phyloP scores from a whole-genome alignment of 2,329 filamentous ascomycete genomes.

The Dothiorella sarmentorum region DNA sequence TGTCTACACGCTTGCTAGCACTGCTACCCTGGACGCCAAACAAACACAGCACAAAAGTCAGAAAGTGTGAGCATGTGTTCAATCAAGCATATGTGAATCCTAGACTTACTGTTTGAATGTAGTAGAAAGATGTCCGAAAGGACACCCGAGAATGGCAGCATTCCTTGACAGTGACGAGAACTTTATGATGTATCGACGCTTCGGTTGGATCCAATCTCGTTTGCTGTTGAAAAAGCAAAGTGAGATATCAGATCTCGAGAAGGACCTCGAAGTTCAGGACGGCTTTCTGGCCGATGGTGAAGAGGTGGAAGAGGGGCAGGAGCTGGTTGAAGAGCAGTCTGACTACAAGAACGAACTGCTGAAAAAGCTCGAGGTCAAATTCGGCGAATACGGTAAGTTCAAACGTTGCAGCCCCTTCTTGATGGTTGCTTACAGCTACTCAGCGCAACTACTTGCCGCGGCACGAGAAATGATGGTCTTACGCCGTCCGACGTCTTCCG shows the following conservation, averaged over 20 bases:
- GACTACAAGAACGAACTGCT: neutral
- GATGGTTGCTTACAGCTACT: neutral
- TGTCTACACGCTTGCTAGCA: neutral
- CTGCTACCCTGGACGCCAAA: neutral
- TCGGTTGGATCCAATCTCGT: conserved; percentile 41
- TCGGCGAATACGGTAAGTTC: neutral
- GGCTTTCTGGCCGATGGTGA: neutral
- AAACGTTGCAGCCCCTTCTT: neutral
- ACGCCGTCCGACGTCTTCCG: neutral
- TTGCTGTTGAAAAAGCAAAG: conserved; percentile 34
- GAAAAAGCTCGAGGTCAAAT: neutral
- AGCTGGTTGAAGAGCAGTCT: neutral
- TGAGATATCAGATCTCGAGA: conserved; percentile 24
- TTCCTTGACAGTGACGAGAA: conserved; percentile 43
- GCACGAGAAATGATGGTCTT: neutral
- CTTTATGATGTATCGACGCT: conserved; percentile 43
- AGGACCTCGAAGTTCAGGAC: neutral
- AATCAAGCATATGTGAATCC: neutral
- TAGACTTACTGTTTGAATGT: neutral
- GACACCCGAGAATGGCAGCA: conserved; percentile 38
- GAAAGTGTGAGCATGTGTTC: neutral
- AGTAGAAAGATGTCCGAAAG: conserved; percentile 26
- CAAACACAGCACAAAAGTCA: neutral
- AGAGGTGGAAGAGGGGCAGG: neutral
- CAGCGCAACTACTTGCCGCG: neutral